These are phyloP conservation scores for Globisporangium ultimum DNA, from an alignment of 352 stramenopile genomes.

Conservation along the genomic window DNA sequence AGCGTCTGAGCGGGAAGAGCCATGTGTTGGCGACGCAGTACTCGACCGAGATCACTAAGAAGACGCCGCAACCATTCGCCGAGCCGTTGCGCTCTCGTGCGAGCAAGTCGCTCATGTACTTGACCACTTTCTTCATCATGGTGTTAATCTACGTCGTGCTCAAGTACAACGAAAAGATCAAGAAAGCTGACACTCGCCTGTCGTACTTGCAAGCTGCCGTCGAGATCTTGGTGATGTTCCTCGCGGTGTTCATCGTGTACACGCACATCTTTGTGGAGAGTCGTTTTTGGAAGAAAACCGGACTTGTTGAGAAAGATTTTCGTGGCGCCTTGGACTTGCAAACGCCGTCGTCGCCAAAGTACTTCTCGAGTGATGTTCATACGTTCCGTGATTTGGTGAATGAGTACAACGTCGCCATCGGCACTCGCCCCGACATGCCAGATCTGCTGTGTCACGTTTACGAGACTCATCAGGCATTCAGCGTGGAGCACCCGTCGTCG, in stretches of 20 bases:
- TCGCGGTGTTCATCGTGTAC: not conserved
- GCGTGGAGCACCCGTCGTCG: not conserved
- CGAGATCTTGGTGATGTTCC: slow-evolving; percentile 10
- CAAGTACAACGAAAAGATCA: slow-evolving; percentile 19
- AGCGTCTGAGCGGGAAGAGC: too few relatives aligned
- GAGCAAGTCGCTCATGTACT: not conserved
- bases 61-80: too few relatives aligned
- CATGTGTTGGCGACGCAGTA: not conserved
- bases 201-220: slow-evolving; percentile 23
- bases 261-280: slow-evolving; percentile 2
- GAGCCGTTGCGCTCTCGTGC: too few relatives aligned
- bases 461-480: slow-evolving; percentile 13
- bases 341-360: not conserved
- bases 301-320: not conserved
- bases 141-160: slow-evolving; percentile 6
- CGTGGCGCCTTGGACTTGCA: not conserved
- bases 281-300: not conserved
- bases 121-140: not conserved
- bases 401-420: slow-evolving; percentile 24
- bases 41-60: too few relatives aligned
- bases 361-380: not conserved
- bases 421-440: slow-evolving; percentile 26
- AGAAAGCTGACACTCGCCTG: not conserved
- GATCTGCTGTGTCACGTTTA: slow-evolving; percentile 23
- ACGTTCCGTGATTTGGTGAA: slow-evolving; percentile 29